A percentile compares a stretch with the other conserved stretches of the same genome.
Conservation (phyloP, 2,329 filamentous ascomycete genomes). For the Aspergillus quadrilineatus region DNA sequence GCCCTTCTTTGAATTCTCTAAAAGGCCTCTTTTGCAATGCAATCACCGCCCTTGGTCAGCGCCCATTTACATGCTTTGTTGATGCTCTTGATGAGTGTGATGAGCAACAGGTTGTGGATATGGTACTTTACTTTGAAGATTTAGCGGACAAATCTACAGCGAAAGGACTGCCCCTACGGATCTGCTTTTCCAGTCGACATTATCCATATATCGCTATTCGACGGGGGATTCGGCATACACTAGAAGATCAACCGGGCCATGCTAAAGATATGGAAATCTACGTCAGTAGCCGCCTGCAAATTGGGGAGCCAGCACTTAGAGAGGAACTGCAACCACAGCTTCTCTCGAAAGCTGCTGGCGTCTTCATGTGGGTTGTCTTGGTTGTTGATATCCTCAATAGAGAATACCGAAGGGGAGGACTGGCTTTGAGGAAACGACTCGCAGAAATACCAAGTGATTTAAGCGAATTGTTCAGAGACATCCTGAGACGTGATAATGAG, state of each 20-base stretch:
- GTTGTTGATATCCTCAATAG: slow-evolving; percentile 35
- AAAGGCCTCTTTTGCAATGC: slow-evolving; percentile 21
- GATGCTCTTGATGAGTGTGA: slow-evolving; percentile 51
- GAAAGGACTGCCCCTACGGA: too few species aligned
- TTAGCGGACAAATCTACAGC: too few species aligned
- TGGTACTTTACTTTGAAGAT: slow-evolving; percentile 32
- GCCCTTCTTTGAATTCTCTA: slow-evolving; percentile 17
- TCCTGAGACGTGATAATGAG: slow-evolving; percentile 49
- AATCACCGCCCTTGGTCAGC: slow-evolving; percentile 14
- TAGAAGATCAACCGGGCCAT: too few species aligned
- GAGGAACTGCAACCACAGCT: too few species aligned
- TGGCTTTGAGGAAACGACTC: slow-evolving; percentile 36
- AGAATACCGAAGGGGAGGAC: slow-evolving; percentile 31
- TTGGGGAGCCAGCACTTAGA: too few species aligned
- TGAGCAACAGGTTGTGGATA: slow-evolving; percentile 37
- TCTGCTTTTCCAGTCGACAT: too few species aligned
- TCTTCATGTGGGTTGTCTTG: slow-evolving; percentile 49
- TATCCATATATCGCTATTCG: too few species aligned
- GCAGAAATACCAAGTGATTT: slow-evolving; percentile 45
- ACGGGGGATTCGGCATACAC: too few species aligned
- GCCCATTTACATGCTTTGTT: slow-evolving; percentile 36
- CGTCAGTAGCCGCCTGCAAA: too few species aligned
- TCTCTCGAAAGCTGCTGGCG: too few species aligned
- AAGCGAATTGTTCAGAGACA: slow-evolving; percentile 51
- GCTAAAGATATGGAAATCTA: too few species aligned